A percentile compares a stretch with the other conserved stretches of the same genome.
phyloP scores from a whole-genome alignment of 495 filamentous ascomycete species.

The Penicillium riverlandense region DNA sequence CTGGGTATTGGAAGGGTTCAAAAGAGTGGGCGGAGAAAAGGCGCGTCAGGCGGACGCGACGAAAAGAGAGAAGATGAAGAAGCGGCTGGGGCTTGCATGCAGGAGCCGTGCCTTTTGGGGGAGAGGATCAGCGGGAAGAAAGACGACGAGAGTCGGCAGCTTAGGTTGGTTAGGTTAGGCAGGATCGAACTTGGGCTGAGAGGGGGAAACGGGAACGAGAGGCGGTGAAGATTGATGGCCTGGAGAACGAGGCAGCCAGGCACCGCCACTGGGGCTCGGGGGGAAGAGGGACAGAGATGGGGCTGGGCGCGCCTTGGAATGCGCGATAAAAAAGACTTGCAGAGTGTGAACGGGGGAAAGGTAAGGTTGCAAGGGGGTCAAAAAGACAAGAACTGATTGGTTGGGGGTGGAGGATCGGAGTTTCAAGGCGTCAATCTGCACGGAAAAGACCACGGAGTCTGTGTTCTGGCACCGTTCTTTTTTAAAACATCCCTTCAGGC shows the following conservation, averaged over 20 bases:
- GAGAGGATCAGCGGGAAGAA: too few species aligned
- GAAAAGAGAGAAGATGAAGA: slow-evolving; percentile 15
- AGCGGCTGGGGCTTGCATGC: slow-evolving; percentile 21
- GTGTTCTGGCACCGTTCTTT: too few species aligned
- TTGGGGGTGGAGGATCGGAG: too few species aligned
- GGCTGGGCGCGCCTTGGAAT: not conserved
- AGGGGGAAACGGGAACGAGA: slow-evolving; percentile 14
- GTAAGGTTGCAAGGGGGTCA: not conserved
- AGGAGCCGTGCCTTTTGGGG: slow-evolving; percentile 9
- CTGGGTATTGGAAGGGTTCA: slow-evolving; percentile 19
- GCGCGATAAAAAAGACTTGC: too few species aligned
- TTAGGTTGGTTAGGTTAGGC: slow-evolving; percentile 10
- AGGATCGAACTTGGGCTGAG: slow-evolving; percentile 14
- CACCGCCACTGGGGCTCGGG: not conserved
- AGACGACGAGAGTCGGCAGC: slow-evolving; percentile 10
- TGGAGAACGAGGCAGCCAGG: slow-evolving; percentile 3
- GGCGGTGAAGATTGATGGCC: slow-evolving; percentile 17
- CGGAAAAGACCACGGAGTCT: too few species aligned
- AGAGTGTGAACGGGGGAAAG: not conserved
- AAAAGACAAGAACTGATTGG: too few species aligned
- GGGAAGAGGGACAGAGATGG: not conserved
- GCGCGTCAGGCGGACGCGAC: slow-evolving; percentile 32
- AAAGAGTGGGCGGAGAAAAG: slow-evolving; percentile 22
- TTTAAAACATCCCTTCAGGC: too few species aligned
- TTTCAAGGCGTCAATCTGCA: too few species aligned